Conservation (phyloP, 2,329 filamentous ascomycete genomes). For the Paraphaeosphaeria sporulosa region DNA sequence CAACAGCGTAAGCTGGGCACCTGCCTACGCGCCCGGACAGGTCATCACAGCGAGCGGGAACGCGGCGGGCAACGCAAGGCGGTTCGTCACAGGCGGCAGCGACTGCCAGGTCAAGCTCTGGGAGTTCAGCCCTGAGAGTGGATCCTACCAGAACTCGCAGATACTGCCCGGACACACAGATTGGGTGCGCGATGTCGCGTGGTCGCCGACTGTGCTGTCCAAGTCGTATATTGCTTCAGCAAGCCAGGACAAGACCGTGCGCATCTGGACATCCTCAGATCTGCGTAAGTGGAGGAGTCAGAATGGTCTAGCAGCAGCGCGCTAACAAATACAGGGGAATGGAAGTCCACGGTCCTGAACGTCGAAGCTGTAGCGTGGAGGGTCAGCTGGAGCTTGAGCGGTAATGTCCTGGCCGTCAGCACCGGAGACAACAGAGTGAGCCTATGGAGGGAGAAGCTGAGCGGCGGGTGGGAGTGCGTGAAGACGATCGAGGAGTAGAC, state of each 20-base stretch:
- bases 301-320: conserved; percentile 21
- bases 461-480: conserved; percentile 95
- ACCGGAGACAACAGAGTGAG: conserved; percentile 96
- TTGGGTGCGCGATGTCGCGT: conserved; percentile 97
- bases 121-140: conserved; percentile 69
- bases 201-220: conserved; percentile 92
- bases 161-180: conserved; percentile 82
- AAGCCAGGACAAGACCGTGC: conserved; percentile 94
- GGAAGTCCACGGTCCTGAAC: conserved; percentile 83
- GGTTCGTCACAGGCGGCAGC: conserved; percentile 93
- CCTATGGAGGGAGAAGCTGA: conserved; percentile 97
- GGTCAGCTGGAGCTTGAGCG: conserved; percentile 96
- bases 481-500: conserved; percentile 89
- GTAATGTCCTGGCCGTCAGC: conserved; percentile 93
- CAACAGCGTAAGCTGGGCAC: conserved; percentile 96
- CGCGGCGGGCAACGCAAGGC: conserved; percentile 65
- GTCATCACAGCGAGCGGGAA: conserved; percentile 75
- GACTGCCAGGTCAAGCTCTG: conserved; percentile 96
- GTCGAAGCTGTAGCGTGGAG: conserved; percentile 94
- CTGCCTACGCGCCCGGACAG: conserved; percentile 81
- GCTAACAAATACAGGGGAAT: conserved; percentile 67
- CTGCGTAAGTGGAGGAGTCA: conserved; percentile 38
- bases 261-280: conserved; percentile 81
- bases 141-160: conserved; percentile 60
- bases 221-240: conserved; percentile 97